phyloP scores from a whole-genome alignment of 2,329 filamentous ascomycete genomes.

The Nemania serpens region DNA sequence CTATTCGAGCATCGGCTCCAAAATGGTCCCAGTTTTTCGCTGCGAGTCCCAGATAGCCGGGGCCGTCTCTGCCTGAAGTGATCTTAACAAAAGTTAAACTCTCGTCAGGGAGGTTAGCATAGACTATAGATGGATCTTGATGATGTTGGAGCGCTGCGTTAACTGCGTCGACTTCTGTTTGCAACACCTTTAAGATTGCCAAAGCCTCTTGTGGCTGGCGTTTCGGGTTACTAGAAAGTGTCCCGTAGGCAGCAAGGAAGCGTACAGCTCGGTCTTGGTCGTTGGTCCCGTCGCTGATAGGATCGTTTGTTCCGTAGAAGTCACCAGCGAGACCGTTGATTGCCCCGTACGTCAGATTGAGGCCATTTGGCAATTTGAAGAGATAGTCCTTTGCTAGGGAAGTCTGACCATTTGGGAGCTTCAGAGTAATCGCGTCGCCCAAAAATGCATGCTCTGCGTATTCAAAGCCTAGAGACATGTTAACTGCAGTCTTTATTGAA shows the following conservation, averaged over 20 bases:
- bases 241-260: not conserved
- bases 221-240: not conserved
- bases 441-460: too few species aligned
- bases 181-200: not conserved
- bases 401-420: too few species aligned
- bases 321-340: not conserved
- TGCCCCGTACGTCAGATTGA: too few species aligned
- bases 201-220: not conserved
- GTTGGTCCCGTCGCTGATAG: not conserved
- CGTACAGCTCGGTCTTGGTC: not conserved
- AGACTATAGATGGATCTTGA: not conserved
- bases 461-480: too few species aligned
- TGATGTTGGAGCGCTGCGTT: not conserved
- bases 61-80: not conserved
- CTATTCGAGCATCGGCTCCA: not conserved
- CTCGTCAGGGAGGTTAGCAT: not conserved
- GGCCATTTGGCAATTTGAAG: too few species aligned
- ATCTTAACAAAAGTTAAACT: not conserved
- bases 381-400: too few species aligned
- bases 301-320: not conserved
- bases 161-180: not conserved
- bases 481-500: too few species aligned
- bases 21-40: not conserved
- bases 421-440: too few species aligned
- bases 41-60: not conserved